Evolutionary conservation across 1,284 basidiomycete species (phyloP).

Genomic region (Ceratobasidium sp.): DNA sequence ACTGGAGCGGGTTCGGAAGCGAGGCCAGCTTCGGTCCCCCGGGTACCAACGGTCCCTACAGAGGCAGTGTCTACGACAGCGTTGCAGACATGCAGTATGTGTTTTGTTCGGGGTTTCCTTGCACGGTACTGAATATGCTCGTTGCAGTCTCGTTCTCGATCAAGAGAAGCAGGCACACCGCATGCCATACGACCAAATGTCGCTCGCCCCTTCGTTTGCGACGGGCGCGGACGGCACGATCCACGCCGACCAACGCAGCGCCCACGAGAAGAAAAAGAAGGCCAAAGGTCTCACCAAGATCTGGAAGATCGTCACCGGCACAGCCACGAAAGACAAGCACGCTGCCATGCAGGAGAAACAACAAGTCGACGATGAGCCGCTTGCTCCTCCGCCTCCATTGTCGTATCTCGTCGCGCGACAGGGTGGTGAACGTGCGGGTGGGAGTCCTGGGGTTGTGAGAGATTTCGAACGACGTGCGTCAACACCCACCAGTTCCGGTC

Average conservation of each 20-base stretch:
- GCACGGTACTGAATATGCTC: slow-evolving; percentile 36
- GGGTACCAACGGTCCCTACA: slow-evolving; percentile 58
- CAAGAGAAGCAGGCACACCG: slow-evolving; percentile 64
- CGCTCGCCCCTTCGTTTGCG: slow-evolving; percentile 28
- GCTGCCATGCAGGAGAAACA: slow-evolving; percentile 40
- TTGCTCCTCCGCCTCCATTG: slow-evolving; percentile 86
- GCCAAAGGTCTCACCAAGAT: slow-evolving; percentile 85
- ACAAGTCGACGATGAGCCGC: slow-evolving; percentile 59
- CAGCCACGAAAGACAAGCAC: slow-evolving; percentile 46
- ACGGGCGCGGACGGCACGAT: slow-evolving; percentile 39
- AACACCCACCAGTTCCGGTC: slow-evolving; percentile 62
- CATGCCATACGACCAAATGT: slow-evolving; percentile 46
- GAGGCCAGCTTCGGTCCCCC: slow-evolving; percentile 82
- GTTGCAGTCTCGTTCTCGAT: slow-evolving; percentile 76
- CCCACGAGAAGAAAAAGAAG: slow-evolving; percentile 67
- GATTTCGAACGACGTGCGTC: slow-evolving; percentile 61
- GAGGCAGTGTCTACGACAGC: slow-evolving; percentile 57
- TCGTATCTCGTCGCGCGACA: slow-evolving; percentile 83
- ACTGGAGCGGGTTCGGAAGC: slow-evolving; percentile 80
- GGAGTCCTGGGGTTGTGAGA: slow-evolving; percentile 37
- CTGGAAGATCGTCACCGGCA: slow-evolving; percentile 73
- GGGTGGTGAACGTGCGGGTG: slow-evolving; percentile 61
- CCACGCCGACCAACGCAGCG: slow-evolving; percentile 27
- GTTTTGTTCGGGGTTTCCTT: slow-evolving; percentile 25
- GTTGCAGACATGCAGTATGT: slow-evolving; percentile 96